phyloP scores from a whole-genome alignment of 2,329 filamentous ascomycete species.

The Colletotrichum ledebouriae region DNA sequence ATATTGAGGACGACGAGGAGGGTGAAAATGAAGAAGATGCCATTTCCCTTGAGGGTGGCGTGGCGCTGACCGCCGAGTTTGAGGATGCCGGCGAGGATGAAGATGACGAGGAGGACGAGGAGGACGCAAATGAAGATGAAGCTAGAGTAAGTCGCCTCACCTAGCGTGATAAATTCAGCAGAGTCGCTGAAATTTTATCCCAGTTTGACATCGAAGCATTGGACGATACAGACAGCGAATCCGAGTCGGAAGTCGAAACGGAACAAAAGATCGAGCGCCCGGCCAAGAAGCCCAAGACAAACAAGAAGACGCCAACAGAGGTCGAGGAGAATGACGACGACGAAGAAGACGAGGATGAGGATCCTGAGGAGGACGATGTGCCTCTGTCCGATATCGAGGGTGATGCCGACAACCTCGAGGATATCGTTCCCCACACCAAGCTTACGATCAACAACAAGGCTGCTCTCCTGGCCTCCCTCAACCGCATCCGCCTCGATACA shows the following conservation, averaged over 20 bases:
- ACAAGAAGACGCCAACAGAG: constrained; percentile 46
- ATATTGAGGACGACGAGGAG: constrained; percentile 49
- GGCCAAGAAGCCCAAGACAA: constrained; percentile 59
- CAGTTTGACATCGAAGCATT: constrained; percentile 68
- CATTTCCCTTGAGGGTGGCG: constrained; percentile 50
- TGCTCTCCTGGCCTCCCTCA: constrained; percentile 83
- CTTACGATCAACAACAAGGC: constrained; percentile 98
- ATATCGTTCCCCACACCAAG: constrained; percentile 89
- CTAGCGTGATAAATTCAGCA: background rate
- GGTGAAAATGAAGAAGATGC: constrained; percentile 45
- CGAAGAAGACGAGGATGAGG: constrained; percentile 65
- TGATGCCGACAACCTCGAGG: constrained; percentile 84
- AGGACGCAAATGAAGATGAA: constrained; percentile 48
- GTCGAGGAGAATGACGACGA: constrained; percentile 61
- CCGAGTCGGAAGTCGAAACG: constrained; percentile 81
- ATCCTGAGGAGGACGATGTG: constrained; percentile 87
- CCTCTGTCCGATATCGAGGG: constrained; percentile 87
- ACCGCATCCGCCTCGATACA: constrained; percentile 81
- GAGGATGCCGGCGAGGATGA: constrained; percentile 43
- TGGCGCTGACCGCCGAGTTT: constrained; percentile 37
- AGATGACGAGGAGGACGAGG: constrained; percentile 47
- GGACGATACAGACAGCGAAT: constrained; percentile 71
- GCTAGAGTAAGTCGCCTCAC: constrained; percentile 42
- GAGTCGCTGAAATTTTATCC: constrained; percentile 37
- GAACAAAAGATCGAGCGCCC: constrained; percentile 76